Evolutionary conservation across 129 eudicot genomes (phyloP).

Genomic region (Tagetes erecta): DNA sequence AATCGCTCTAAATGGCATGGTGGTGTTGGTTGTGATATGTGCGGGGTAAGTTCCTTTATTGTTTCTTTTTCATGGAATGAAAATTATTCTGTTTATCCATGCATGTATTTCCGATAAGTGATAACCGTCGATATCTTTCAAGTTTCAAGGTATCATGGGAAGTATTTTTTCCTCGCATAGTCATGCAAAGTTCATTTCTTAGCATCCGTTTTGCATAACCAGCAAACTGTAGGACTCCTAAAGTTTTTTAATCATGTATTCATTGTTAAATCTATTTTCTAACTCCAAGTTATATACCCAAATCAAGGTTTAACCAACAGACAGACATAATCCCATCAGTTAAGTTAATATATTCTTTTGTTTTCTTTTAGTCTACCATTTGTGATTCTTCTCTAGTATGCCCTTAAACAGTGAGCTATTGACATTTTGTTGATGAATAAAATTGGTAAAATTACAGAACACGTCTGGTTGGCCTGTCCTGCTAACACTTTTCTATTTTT

Average conservation of each 20-base stretch:
- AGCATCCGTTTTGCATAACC: conserved; percentile 14
- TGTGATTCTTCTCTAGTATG: not conserved
- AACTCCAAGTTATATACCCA: not conserved
- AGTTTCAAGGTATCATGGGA: not conserved
- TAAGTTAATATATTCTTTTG: not conserved
- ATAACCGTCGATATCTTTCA: not conserved
- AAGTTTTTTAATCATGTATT: not conserved
- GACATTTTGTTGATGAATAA: not conserved
- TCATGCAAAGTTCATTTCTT: not conserved
- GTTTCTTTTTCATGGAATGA: not conserved
- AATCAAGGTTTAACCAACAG: not conserved
- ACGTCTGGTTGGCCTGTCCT: not conserved
- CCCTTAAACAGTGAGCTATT: not conserved
- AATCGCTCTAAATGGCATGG: conserved; percentile 46
- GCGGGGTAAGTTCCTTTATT: conserved; percentile 56
- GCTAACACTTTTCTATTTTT: not conserved
- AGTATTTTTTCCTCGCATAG: not conserved
- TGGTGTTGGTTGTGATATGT: conserved; percentile 69
- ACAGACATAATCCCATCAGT: not conserved
- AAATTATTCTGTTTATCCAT: not conserved
- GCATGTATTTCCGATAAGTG: not conserved
- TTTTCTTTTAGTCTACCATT: not conserved
- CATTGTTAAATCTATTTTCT: not conserved
- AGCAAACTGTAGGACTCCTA: not conserved
- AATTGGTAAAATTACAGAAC: not conserved